Evolutionary conservation across 805 yeast genomes (phyloP).

Genomic region (Helenozyma baotianmanensis): DNA sequence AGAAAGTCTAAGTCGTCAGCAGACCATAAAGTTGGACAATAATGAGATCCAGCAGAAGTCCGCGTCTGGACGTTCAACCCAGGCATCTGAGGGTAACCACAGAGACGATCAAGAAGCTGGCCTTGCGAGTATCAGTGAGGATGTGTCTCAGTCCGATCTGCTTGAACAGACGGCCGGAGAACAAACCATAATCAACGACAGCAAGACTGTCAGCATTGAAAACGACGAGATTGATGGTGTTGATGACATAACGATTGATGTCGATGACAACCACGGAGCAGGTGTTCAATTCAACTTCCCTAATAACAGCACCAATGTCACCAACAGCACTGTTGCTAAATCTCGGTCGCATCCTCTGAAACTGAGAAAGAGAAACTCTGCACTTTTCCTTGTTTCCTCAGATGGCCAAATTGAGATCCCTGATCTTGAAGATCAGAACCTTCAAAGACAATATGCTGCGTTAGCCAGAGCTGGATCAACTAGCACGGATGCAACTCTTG

Average conservation of each 20-base stretch:
- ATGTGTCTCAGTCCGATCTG: no score
- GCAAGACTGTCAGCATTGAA: no score
- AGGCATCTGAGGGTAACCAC: no score
- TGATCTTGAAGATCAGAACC: slow-evolving; percentile 22
- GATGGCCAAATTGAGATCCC: slow-evolving; percentile 42
- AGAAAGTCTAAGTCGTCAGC: slow-evolving; percentile 2
- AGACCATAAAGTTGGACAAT: neutral
- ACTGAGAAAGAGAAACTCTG: slow-evolving; percentile 8
- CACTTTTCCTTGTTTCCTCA: slow-evolving; percentile 10
- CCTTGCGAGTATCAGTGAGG: no score
- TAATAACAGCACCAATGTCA: slow-evolving; percentile 27
- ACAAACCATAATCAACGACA: no score
- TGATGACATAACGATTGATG: slow-evolving; percentile 1
- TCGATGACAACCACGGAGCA: slow-evolving; percentile 29
- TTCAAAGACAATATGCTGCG: neutral
- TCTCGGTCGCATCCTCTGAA: slow-evolving; percentile 3
- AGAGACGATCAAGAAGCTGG: no score
- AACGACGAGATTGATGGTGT: no score
- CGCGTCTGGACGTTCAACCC: no score
- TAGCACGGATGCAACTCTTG: slow-evolving; percentile 10
- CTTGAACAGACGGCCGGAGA: no score
- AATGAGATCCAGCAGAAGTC: no score
- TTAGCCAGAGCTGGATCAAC: neutral
- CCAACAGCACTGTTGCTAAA: slow-evolving; percentile 22
- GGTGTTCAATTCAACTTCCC: slow-evolving; percentile 38